These are phyloP conservation scores for Skeletonema marinoi DNA, from an alignment of 108 stramenopile genomes.

Conservation along the genomic window DNA sequence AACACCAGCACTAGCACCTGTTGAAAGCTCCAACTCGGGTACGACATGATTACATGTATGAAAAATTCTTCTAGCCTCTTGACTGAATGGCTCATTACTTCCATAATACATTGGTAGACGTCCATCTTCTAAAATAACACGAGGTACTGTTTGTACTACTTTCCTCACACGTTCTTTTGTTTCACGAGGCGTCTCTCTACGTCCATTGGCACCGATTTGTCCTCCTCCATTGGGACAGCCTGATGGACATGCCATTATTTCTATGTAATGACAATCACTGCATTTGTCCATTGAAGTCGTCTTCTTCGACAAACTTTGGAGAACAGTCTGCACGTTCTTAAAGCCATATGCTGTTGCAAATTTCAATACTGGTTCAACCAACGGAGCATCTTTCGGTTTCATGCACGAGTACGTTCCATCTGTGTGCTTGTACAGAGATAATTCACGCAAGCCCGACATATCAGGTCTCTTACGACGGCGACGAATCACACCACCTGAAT, in stretches of 20 bases:
- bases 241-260: conserved; percentile 98
- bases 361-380: conserved; percentile 52
- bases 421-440: conserved; percentile 55
- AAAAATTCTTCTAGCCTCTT: conserved; percentile 30
- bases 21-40: conserved; percentile 78
- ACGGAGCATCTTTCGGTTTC: background rate
- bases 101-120: background rate
- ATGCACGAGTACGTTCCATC: conserved; percentile 58
- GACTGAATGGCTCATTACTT: conserved; percentile 10
- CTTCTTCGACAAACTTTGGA: conserved; percentile 55
- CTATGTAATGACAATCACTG: conserved; percentile 81
- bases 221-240: conserved; percentile 99
- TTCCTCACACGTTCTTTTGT: conserved; percentile 66
- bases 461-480: conserved; percentile 49
- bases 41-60: conserved; percentile 82
- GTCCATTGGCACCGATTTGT: conserved; percentile 50
- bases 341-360: conserved; percentile 97
- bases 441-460: conserved; percentile 61
- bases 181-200: conserved; percentile 81
- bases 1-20: conserved; percentile 81
- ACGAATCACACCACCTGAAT: conserved; percentile 11
- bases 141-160: conserved; percentile 32
- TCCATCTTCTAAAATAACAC: conserved; percentile 12
- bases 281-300: background rate
- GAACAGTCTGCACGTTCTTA: conserved; percentile 92